Conservation (phyloP, 352 stramenopile genomes). For the Phytophthora melonis region DNA sequence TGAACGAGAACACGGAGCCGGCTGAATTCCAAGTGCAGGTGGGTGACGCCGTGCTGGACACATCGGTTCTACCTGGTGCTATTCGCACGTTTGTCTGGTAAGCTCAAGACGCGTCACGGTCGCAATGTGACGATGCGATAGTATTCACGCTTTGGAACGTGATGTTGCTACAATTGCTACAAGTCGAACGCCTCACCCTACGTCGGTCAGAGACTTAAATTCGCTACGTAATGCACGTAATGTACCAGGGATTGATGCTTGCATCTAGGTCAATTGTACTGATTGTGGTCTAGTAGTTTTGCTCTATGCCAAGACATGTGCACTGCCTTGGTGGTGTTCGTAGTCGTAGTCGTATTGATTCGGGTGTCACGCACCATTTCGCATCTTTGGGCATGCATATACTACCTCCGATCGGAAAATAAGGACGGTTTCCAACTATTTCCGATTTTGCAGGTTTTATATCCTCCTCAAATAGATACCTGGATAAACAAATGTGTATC, state of each 20-base stretch:
- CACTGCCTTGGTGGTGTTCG: conserved; percentile 1
- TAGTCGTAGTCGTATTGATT: neutral
- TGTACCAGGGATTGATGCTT: neutral
- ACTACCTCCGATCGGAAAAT: no score
- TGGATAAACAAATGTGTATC: no score
- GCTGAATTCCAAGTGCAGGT: conserved; percentile 67
- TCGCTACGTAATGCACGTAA: neutral
- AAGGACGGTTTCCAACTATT: no score
- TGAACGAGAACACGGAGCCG: conserved; percentile 86
- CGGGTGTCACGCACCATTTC: conserved; percentile 1
- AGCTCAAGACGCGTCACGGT: no score
- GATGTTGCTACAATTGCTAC: no score
- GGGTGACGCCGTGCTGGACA: conserved; percentile 48
- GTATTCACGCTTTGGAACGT: no score
- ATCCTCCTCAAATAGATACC: no score
- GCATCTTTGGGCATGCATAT: neutral
- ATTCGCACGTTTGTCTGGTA: conserved; percentile 61
- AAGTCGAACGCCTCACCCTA: no score
- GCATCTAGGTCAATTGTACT: neutral
- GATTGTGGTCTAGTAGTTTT: neutral
- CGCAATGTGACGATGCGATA: no score
- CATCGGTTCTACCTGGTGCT: conserved; percentile 58
- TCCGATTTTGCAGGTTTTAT: no score
- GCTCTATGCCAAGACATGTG: conserved; percentile 1
- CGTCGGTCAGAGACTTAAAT: no score